Evolutionary conservation across 495 filamentous ascomycete species (phyloP).

Genomic region (Penicillium dipodomyicola): DNA sequence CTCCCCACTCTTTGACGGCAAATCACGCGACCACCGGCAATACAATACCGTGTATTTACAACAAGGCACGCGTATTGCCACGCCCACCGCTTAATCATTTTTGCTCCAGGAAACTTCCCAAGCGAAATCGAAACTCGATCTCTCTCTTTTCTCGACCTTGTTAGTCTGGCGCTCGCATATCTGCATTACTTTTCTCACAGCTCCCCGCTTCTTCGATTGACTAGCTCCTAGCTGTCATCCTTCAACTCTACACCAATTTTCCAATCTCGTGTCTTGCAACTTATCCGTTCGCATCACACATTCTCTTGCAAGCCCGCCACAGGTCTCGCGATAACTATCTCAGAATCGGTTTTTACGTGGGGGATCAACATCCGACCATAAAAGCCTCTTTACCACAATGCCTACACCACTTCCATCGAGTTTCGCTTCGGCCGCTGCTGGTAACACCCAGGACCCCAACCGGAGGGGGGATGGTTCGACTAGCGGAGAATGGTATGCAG

Average conservation of each 20-base stretch:
- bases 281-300: conserved; percentile 30
- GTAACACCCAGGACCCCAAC: conserved; percentile 59
- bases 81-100: conserved; percentile 31
- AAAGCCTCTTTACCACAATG: conserved; percentile 50
- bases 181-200: conserved; percentile 22
- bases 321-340: conserved; percentile 27
- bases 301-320: conserved; percentile 21
- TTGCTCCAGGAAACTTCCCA: conserved; percentile 31
- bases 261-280: conserved; percentile 27
- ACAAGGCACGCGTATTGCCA: conserved; percentile 21
- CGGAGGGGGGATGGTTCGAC: conserved; percentile 54
- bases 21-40: conserved; percentile 15
- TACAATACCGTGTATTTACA: conserved; percentile 20
- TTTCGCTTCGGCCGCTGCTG: conserved; percentile 80
- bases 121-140: conserved; percentile 35
- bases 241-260: conserved; percentile 8
- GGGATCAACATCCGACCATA: conserved; percentile 22
- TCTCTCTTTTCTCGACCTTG: conserved; percentile 30
- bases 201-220: conserved; percentile 23
- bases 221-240: conserved; percentile 23
- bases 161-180: conserved; percentile 29
- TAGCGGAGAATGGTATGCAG: conserved; percentile 56
- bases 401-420: conserved; percentile 75
- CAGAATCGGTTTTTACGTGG: conserved; percentile 24
- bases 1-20: neutral